Evolutionary conservation across 306 rosid species (phyloP).

Genomic region (Quercus glauca): DNA sequence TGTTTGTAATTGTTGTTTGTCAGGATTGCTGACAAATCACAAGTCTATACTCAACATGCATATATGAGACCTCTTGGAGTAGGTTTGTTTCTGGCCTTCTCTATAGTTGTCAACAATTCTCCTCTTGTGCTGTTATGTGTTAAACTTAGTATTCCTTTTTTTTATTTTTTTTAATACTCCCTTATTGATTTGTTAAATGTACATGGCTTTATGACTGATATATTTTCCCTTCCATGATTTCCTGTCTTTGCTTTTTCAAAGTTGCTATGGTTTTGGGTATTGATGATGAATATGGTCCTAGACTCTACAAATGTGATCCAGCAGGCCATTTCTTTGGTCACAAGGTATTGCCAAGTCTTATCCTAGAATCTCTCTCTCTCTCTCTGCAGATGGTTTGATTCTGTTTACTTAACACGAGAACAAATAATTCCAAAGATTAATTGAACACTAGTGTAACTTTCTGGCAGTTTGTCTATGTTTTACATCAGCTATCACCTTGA

Average conservation of each 20-base stretch:
- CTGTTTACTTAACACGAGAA: slow-evolving; percentile 4
- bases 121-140: background rate
- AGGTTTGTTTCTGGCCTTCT: slow-evolving; percentile 48
- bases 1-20: slow-evolving; percentile 16
- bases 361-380: background rate
- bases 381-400: background rate
- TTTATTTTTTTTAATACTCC: background rate
- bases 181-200: background rate
- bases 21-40: slow-evolving; percentile 99
- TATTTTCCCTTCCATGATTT: slow-evolving; percentile 4
- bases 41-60: slow-evolving; percentile 98
- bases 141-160: background rate
- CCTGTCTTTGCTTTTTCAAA: slow-evolving; percentile 31
- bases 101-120: background rate
- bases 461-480: background rate
- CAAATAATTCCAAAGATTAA: background rate
- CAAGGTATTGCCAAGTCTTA: slow-evolving; percentile 58
- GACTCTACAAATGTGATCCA: slow-evolving; percentile 91
- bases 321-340: slow-evolving; percentile 99
- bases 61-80: slow-evolving; percentile 99
- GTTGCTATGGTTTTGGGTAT: slow-evolving; percentile 97
- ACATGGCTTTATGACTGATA: slow-evolving; percentile 21
- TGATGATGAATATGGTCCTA: slow-evolving; percentile 89
- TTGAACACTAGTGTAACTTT: background rate
- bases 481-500: background rate